These are phyloP conservation scores for Septoria linicola DNA, from an alignment of 2,329 filamentous ascomycete species.

Conservation along the genomic window DNA sequence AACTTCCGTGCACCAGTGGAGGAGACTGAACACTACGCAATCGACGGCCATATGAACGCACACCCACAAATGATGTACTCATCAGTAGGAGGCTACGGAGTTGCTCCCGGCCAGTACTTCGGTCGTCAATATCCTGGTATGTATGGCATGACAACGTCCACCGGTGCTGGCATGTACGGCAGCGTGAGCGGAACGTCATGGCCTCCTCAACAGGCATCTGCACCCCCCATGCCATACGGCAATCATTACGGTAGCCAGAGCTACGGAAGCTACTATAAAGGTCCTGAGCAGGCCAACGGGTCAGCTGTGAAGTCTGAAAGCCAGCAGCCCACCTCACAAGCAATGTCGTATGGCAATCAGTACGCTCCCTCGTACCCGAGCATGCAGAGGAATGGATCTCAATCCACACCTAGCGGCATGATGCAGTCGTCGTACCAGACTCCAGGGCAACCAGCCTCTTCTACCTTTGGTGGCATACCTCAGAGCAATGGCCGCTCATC, in stretches of 20 bases:
- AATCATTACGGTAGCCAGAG: slow-evolving; percentile 30
- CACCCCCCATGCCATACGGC: slow-evolving; percentile 28
- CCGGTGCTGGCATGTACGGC: slow-evolving; percentile 31
- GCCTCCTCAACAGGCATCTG: slow-evolving; percentile 30
- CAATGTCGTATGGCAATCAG: slow-evolving; percentile 31
- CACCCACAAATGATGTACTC: slow-evolving; percentile 38
- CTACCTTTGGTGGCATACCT: slow-evolving; percentile 31
- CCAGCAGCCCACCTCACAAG: slow-evolving; percentile 26
- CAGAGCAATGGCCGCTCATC: slow-evolving; percentile 27
- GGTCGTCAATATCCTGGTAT: slow-evolving; percentile 34
- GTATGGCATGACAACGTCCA: slow-evolving; percentile 32
- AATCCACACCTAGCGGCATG: slow-evolving; percentile 29
- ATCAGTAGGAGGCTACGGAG: slow-evolving; percentile 33
- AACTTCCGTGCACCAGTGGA: slow-evolving; percentile 43
- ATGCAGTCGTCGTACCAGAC: slow-evolving; percentile 32
- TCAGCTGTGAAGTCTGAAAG: slow-evolving; percentile 31
- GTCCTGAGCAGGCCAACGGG: slow-evolving; percentile 27
- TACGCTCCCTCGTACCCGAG: slow-evolving; percentile 31
- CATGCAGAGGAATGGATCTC: slow-evolving; percentile 32
- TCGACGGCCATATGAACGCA: slow-evolving; percentile 38
- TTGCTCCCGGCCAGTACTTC: slow-evolving; percentile 36
- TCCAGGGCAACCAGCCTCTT: slow-evolving; percentile 28
- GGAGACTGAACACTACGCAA: slow-evolving; percentile 40
- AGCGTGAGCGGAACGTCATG: slow-evolving; percentile 32
- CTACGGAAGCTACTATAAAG: slow-evolving; percentile 33